phyloP scores from a whole-genome alignment of 495 filamentous ascomycete genomes.

The Paragyromitra xinjiangensis region DNA sequence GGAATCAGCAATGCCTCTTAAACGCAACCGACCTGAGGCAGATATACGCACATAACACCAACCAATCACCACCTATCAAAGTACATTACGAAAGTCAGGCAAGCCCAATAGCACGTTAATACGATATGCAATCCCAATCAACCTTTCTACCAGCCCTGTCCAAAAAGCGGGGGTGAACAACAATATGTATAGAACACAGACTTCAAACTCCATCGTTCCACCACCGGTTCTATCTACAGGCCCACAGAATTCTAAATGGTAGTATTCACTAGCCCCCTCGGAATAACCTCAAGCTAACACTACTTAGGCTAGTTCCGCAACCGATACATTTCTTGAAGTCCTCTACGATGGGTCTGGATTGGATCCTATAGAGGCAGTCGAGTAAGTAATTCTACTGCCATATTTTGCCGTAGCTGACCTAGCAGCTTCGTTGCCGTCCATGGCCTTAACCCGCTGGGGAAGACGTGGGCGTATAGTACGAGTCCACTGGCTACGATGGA shows the following conservation, averaged over 20 bases:
- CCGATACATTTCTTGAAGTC: slow-evolving; percentile 1
- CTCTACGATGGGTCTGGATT: background rate
- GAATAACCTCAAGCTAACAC: background rate
- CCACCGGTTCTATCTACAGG: too few relatives aligned
- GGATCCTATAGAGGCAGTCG: background rate
- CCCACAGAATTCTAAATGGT: too few relatives aligned
- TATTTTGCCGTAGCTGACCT: background rate
- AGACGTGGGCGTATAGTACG: slow-evolving; percentile 21
- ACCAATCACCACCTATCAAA: background rate
- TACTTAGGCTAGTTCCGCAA: background rate
- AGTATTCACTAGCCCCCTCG: too few relatives aligned
- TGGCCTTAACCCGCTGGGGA: slow-evolving; percentile 23
- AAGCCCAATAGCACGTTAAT: background rate
- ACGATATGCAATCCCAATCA: background rate
- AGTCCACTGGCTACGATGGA: slow-evolving; percentile 10
- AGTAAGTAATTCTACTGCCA: background rate
- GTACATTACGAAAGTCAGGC: background rate
- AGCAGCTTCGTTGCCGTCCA: slow-evolving; percentile 37
- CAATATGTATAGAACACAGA: background rate
- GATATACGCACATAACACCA: too few relatives aligned
- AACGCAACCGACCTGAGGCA: background rate
- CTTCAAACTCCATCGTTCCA: background rate
- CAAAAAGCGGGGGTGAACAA: background rate
- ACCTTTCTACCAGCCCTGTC: background rate
- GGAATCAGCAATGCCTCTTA: background rate